Evolutionary conservation across 768 basidiomycete species (phyloP).

Genomic region (Russula dissimulans): DNA sequence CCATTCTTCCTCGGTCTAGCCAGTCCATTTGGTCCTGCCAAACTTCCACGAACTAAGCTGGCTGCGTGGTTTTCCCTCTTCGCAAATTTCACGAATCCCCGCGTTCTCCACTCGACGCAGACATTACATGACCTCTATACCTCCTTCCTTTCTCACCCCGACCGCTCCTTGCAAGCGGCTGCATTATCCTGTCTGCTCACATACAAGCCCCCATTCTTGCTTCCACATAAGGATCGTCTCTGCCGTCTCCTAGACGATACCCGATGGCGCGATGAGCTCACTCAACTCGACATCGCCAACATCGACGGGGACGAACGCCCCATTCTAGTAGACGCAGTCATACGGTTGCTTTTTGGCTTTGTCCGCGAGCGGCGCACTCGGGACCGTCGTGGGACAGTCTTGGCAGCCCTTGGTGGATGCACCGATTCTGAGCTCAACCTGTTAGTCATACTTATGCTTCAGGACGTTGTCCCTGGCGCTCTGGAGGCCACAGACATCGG

Average conservation of each 20-base stretch:
- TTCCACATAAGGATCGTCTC: constrained; percentile 53
- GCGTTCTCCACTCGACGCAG: constrained; percentile 65
- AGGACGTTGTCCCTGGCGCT: constrained; percentile 40
- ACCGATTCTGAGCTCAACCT: constrained; percentile 62
- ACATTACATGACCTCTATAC: constrained; percentile 58
- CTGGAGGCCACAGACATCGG: constrained; percentile 18
- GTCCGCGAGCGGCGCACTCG: constrained; percentile 74
- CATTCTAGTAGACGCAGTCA: constrained; percentile 59
- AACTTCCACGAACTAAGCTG: constrained; percentile 53
- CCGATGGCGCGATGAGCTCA: constrained; percentile 82
- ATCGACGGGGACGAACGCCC: constrained; percentile 46
- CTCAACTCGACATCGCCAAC: constrained; percentile 54
- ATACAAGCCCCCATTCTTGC: constrained; percentile 59
- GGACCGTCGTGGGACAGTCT: constrained; percentile 63
- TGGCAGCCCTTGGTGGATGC: constrained; percentile 62
- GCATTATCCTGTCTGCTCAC: constrained; percentile 74
- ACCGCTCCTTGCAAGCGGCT: constrained; percentile 62
- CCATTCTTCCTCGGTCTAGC: constrained; percentile 61
- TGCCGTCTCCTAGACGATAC: constrained; percentile 71
- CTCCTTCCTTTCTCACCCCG: constrained; percentile 76
- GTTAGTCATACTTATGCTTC: constrained; percentile 82
- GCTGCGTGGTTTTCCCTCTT: constrained; percentile 75
- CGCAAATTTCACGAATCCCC: constrained; percentile 89
- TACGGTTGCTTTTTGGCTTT: constrained; percentile 77
- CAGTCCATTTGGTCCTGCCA: constrained; percentile 31